phyloP scores from a whole-genome alignment of 192 early-diverging fungal genomes.

The Linnemannia zychae region DNA sequence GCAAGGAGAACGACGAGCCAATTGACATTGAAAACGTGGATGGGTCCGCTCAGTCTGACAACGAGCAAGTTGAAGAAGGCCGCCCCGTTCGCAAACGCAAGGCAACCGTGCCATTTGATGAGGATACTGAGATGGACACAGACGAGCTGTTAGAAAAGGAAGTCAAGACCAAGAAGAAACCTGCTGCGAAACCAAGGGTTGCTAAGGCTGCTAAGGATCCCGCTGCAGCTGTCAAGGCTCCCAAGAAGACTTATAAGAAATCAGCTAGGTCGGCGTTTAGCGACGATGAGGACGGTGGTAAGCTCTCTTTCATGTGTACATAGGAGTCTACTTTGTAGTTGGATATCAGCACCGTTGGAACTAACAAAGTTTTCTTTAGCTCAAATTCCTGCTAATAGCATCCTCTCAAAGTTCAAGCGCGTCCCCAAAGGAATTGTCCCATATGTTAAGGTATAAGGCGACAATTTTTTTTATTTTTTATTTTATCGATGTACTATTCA shows the following conservation, averaged over 20 bases:
- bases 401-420: slow-evolving; percentile 40
- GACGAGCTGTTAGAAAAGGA: slow-evolving; percentile 52
- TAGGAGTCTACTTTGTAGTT: background rate
- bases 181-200: slow-evolving; percentile 22
- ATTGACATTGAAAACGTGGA: slow-evolving; percentile 46
- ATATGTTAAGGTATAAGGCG: slow-evolving; percentile 34
- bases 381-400: slow-evolving; percentile 4
- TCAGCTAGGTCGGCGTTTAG: slow-evolving; percentile 30
- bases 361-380: background rate
- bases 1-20: slow-evolving; percentile 47
- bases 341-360: background rate
- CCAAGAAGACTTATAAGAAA: slow-evolving; percentile 38
- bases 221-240: slow-evolving; percentile 16
- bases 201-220: slow-evolving; percentile 10
- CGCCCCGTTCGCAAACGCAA: slow-evolving; percentile 50
- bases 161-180: slow-evolving; percentile 49
- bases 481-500: too few species aligned
- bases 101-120: slow-evolving; percentile 44
- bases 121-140: slow-evolving; percentile 55
- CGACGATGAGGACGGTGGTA: slow-evolving; percentile 50
- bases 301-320: background rate
- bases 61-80: slow-evolving; percentile 32
- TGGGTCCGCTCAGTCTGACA: slow-evolving; percentile 21
- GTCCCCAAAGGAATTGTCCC: slow-evolving; percentile 30
- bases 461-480: too few species aligned